A percentile compares a stretch with the other conserved stretches of the same genome.
These are phyloP conservation scores for Phytophthora europaea DNA, from an alignment of 352 stramenopile species.

Conservation along the genomic window DNA sequence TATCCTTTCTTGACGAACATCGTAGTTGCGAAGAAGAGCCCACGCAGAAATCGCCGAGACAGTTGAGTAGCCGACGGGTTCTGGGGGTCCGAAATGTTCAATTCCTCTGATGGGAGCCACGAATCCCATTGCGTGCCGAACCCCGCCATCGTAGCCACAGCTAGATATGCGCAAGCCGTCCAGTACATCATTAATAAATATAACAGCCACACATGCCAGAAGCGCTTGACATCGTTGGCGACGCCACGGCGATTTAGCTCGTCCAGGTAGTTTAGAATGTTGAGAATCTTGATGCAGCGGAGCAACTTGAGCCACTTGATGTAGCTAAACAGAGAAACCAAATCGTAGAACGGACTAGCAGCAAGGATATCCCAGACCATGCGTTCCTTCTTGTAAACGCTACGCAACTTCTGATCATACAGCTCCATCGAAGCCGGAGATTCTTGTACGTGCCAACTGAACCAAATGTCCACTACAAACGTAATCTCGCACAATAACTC, in stretches of 20 bases:
- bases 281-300: constrained; percentile 55
- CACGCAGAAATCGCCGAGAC: constrained; percentile 43
- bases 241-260: constrained; percentile 62
- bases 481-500: constrained; percentile 49
- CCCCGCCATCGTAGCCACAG: constrained; percentile 37
- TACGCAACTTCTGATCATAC: constrained; percentile 48
- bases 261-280: constrained; percentile 53
- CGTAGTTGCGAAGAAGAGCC: constrained; percentile 52
- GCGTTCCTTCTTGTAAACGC: constrained; percentile 46
- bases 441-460: constrained; percentile 48
- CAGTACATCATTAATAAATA: constrained; percentile 67
- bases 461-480: constrained; percentile 55
- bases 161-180: constrained; percentile 55
- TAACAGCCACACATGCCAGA: constrained; percentile 52
- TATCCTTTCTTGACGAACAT: constrained; percentile 57
- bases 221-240: constrained; percentile 52
- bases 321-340: constrained; percentile 32
- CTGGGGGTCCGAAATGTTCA: constrained; percentile 35
- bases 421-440: constrained; percentile 49
- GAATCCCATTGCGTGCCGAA: constrained; percentile 53
- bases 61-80: constrained; percentile 43
- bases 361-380: constrained; percentile 50
- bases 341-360: constrained; percentile 43
- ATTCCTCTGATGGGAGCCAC: constrained; percentile 47
- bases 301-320: constrained; percentile 39